Evolutionary conservation across 495 filamentous ascomycete genomes (phyloP).

Genomic region (Podospora appendiculata): DNA sequence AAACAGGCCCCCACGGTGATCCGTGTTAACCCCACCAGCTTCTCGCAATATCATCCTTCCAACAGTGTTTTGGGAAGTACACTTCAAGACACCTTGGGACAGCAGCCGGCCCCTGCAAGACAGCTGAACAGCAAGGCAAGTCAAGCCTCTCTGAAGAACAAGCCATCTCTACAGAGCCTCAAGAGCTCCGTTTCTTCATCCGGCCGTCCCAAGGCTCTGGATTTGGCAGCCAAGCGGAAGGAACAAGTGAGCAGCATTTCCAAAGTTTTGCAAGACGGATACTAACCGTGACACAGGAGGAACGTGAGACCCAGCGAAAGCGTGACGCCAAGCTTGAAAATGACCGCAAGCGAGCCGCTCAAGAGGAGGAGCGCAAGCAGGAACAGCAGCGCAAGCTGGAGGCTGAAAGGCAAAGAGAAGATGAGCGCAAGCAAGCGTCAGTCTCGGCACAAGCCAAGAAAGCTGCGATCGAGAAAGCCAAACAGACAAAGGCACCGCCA

Average conservation of each 20-base stretch:
- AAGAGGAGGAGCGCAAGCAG: constrained; percentile 47
- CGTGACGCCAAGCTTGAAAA: constrained; percentile 69
- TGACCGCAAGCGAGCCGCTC: constrained; percentile 64
- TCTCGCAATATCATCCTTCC: constrained; percentile 49
- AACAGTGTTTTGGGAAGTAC: constrained; percentile 50
- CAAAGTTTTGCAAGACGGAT: neutral
- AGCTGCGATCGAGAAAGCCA: constrained; percentile 63
- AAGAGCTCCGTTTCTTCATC: constrained; percentile 61
- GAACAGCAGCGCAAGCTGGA: constrained; percentile 35
- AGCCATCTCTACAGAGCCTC: constrained; percentile 57
- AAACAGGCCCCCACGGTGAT: constrained; percentile 76
- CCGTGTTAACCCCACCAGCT: constrained; percentile 61
- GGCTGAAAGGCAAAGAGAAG: constrained; percentile 40
- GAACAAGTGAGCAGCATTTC: constrained; percentile 34
- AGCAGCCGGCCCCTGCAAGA: constrained; percentile 19
- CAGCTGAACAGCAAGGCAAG: constrained; percentile 56
- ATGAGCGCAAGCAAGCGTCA: constrained; percentile 31
- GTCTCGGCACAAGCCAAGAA: constrained; percentile 42
- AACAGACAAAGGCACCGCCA: constrained; percentile 46
- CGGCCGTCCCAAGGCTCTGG: constrained; percentile 52
- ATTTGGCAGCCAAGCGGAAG: constrained; percentile 64
- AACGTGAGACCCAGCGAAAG: constrained; percentile 68
- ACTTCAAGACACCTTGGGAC: constrained; percentile 50
- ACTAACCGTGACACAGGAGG: constrained; percentile 43
- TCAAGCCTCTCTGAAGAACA: constrained; percentile 55